These are phyloP conservation scores for Lasiosphaeris hirsuta DNA, from an alignment of 495 filamentous ascomycete species.

Conservation along the genomic window DNA sequence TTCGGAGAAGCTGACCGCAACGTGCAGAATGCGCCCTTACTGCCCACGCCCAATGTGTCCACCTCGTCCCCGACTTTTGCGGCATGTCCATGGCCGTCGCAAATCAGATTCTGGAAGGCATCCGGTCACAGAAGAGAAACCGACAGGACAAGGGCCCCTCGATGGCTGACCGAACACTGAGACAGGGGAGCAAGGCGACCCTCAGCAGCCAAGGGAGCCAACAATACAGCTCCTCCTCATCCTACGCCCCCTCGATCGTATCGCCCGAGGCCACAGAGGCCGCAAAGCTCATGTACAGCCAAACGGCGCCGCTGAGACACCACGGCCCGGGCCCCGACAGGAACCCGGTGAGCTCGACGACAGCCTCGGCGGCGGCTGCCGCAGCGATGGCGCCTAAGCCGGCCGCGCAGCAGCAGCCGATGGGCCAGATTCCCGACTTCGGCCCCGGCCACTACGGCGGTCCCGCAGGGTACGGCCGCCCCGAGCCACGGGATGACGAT, in stretches of 20 bases:
- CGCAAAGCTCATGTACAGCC: constrained; percentile 51
- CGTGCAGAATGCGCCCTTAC: constrained; percentile 85
- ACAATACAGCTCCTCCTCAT: constrained; percentile 21
- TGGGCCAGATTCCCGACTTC: constrained; percentile 35
- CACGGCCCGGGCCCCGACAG: constrained; percentile 36
- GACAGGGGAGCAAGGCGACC: constrained; percentile 48
- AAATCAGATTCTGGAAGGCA: constrained; percentile 81
- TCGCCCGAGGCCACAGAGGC: constrained; percentile 50
- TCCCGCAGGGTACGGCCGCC: constrained; percentile 36
- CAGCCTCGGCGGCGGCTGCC: constrained; percentile 47
- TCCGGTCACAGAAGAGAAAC: constrained; percentile 55
- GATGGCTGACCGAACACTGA: constrained; percentile 63
- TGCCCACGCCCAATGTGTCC: constrained; percentile 84
- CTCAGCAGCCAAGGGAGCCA: constrained; percentile 26
- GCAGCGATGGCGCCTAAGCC: constrained; percentile 42
- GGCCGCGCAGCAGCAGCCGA: constrained; percentile 23
- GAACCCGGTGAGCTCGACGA: constrained; percentile 34
- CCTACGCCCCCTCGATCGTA: constrained; percentile 34
- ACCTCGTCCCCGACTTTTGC: constrained; percentile 98
- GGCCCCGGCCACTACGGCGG: constrained; percentile 37
- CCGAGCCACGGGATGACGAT: constrained; percentile 36
- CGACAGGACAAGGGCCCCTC: constrained; percentile 49
- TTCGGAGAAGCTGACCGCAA: constrained; percentile 18
- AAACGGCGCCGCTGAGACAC: constrained; percentile 42
- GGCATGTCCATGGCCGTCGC: constrained; percentile 98